Evolutionary conservation across 148 eudicot genomes (phyloP).

Genomic region (Mesembryanthemum crystallinum): DNA sequence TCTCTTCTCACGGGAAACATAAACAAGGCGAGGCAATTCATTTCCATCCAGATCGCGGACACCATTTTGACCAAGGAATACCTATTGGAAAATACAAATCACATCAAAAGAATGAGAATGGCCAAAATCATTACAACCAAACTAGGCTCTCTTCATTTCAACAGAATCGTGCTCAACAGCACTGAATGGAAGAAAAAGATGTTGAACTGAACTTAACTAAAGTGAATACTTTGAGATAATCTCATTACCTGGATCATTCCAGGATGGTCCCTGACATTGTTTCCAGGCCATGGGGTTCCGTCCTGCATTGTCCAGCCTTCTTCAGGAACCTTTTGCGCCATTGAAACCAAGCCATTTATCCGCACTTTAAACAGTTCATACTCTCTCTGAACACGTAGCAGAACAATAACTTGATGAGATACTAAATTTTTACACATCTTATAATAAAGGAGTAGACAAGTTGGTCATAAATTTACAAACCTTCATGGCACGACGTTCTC

Average conservation of each 20-base stretch:
- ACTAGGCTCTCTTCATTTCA: background rate
- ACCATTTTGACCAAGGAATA: conserved; percentile 89
- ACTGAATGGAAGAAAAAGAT: no score
- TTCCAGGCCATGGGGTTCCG: conserved; percentile 98
- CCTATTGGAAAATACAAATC: conserved; percentile 41
- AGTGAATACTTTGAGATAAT: background rate
- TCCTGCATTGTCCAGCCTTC: conserved; percentile 99
- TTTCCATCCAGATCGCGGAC: conserved; percentile 73
- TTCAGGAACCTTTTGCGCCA: conserved; percentile 93
- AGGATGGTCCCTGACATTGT: conserved; percentile 94
- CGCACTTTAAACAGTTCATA: conserved; percentile 92
- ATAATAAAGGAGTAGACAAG: background rate
- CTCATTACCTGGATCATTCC: conserved; percentile 88
- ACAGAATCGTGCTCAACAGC: no score
- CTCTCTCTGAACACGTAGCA: conserved; percentile 62
- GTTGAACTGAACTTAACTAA: background rate
- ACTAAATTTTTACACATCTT: background rate
- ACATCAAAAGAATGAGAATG: background rate
- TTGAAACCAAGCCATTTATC: conserved; percentile 80
- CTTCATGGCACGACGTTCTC: conserved; percentile 99
- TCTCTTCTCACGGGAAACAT: conserved; percentile 99
- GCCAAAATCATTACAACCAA: background rate
- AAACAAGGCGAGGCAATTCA: conserved; percentile 85
- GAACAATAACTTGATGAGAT: conserved; percentile 6
- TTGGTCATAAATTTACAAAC: conserved; percentile 29